Base-by-base conservation (phyloP, 352 stramenopile species). In the Hyphochytrium catenoides region DNA sequence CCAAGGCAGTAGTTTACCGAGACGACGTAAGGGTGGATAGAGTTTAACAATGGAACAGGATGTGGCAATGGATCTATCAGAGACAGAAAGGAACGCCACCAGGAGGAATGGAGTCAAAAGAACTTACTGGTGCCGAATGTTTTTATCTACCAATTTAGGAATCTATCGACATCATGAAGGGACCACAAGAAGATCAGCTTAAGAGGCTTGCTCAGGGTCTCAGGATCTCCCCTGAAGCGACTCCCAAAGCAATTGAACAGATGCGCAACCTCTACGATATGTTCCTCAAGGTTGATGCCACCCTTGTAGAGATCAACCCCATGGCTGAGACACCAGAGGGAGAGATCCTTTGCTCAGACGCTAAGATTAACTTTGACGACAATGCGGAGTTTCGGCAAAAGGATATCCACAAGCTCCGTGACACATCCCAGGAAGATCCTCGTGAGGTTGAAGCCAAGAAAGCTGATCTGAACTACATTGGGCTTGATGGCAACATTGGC, bases 311-410 rank as follows among this genome's bases (percentile, higher is more conserved):
- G 67, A 91, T 98, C 50, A 96, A 98, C 62, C 91, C 91, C 9
- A 53, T 98, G n/a, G 87, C 83, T 8, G 87, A 97, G 63, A 96
- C 85, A 9, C 59, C 65, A 7, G 72, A 94, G 14, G 86, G 86
- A 26, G 52, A 90, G 41, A 79, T 98, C 44, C 75, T 95, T 29
- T 87, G 84, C 33, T 90, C 76, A 40, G 90, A 98, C 57, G 88
- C 87, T 45, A 98, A 98, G 73, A 64, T 98, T 23, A 95, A 95
- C 56, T 98, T 97, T 53, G 91, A 98, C 61, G 84, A 95, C 56
- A 96, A 98, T 61, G 88, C 89, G 2, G 73, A 70, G 21, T 98
- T 93, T 62, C 73, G 91, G 45, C 90, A 98, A 61, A 74, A 85
- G 57, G 73, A 91, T 16, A 88, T 92, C 55, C 86, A 84, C 41